These are phyloP conservation scores for Chamaenerion angustifolium DNA, from an alignment of 345 rosid species.

Conservation along the genomic window DNA sequence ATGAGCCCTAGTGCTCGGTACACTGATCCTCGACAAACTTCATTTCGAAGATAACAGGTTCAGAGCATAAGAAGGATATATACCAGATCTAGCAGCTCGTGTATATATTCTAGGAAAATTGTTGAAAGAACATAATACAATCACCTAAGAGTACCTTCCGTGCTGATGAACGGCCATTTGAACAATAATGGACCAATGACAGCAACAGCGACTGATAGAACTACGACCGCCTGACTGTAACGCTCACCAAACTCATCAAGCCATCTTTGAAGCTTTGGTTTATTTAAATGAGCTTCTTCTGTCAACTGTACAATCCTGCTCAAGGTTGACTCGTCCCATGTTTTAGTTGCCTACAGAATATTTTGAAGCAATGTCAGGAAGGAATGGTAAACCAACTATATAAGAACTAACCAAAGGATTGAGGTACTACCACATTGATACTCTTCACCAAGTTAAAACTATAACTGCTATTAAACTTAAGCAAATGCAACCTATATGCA, in stretches of 20 bases:
- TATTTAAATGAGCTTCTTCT: constrained; percentile 84
- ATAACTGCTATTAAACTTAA: too few species aligned
- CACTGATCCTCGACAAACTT: constrained; percentile 88
- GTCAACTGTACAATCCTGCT: constrained; percentile 85
- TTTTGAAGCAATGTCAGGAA: background rate
- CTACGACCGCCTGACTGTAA: constrained; percentile 85
- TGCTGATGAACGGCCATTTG: constrained; percentile 83
- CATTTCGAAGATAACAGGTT: constrained; percentile 1
- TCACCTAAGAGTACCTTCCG: constrained; percentile 41
- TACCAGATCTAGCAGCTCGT: background rate
- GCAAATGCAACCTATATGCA: too few species aligned
- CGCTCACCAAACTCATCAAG: constrained; percentile 90
- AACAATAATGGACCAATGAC: constrained; percentile 76
- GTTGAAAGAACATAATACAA: background rate
- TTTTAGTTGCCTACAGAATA: constrained; percentile 49
- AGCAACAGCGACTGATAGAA: constrained; percentile 65
- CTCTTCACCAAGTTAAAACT: too few species aligned
- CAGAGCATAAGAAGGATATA: background rate
- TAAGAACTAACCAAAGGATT: too few species aligned
- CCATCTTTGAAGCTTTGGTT: constrained; percentile 93
- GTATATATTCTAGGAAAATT: constrained; percentile 1
- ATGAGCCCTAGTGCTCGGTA: constrained; percentile 90
- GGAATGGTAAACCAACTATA: background rate
- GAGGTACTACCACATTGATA: too few species aligned
- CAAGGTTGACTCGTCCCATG: constrained; percentile 87